Evolutionary conservation across 1,284 basidiomycete genomes (phyloP), one percentile per base, ranked within the genome.

Genomic region (Cryptococcus wingfieldii): DNA sequence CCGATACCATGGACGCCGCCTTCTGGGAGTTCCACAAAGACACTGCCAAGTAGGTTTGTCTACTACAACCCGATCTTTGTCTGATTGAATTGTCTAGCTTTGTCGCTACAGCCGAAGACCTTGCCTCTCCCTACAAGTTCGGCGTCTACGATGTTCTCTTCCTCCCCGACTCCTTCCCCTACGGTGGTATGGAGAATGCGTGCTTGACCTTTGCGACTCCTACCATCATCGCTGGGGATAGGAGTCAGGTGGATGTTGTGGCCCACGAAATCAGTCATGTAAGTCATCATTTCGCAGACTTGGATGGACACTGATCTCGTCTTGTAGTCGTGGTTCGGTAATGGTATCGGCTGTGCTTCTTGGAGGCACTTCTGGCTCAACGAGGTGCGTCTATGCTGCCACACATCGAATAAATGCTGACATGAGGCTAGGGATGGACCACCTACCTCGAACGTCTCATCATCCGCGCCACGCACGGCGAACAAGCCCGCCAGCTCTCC

Each of bases 101-200:
- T 76, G 77, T 95, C 62, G 80, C 82, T 1, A 82, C 81, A 13
- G 91, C 90, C 46, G 92, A 96, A 74, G 79, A 78, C 38, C 74
- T 92, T 41, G 82, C 90, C 2, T 83, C 82, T 0, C 80, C 83
- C 0, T 98, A 98, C 75, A 80, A 81, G 48, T 98, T 95, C 78
- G 88, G 89, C 2, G 86, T 93, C 3, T 46, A 46, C 45, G 54
- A 60, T 38, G 78, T 94, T 7, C 80, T 98, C 31, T 88, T 98
- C n/a, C 80, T 97, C 8, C 95, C 95, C 0, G 88, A 91, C 14
- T 89, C 89, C 0, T 98, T 97, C 81, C 94, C 94, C 0, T 97
- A 89, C 71, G 89, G 89, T 38, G 70, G 70, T 19, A 74, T 75
- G 72, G 72, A 76, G 61, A 75, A 69, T 45, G 83, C 88, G 2